Evolutionary conservation across 768 basidiomycete genomes (phyloP), one percentile per base, ranked within the genome.

Genomic region (Hortiboletus flavorubellus): DNA sequence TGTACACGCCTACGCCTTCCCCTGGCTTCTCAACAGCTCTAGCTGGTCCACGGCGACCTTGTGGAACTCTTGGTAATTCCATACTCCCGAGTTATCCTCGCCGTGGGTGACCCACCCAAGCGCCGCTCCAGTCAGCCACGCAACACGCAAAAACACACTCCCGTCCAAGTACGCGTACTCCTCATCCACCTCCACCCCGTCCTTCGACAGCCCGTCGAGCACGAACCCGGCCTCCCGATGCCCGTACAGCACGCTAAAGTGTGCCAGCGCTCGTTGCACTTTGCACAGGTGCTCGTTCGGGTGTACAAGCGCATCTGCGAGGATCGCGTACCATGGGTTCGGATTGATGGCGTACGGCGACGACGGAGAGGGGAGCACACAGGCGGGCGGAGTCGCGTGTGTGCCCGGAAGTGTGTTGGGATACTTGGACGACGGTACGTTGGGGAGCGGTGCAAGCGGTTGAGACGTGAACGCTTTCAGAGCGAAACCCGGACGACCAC

Each of bases 321-420:
- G 64, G 54, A 88, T 68, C 16, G 79, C 72, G 12, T 80, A 73
- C 88, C 86, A 89, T 3, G 80, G 74, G 56, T 87, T 84, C 12
- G 83, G 78, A 18, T 67, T 74, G 29, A 64, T 34, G 3, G 74
- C 71, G 49, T 66, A 68, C 10, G 64, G 66, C 29, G 79, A 73
- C 26, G 72, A 68, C 62, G 46, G 68, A 35, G 56, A 60, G n/a
- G 68, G 70, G 7, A 71, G 72, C 40, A 55, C 66, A 58, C 58
- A 62, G 42, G 46, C 8, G 0, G 64, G 51, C 8, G 73, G 66
- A 5, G 42, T 59, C 1, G 63, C 58, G 11, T 52, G 58, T 0
- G 51, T n/a, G 12, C 69, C 66, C 4, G 65, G 62, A 21, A 68
- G 61, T 1, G 63, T 61, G 7, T 63, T 66, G 2, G 66, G 12